Evolutionary conservation across 257 asterid genomes (phyloP), one percentile per base, ranked within the genome.

Genomic region (Salvia miltiorrhiza): DNA sequence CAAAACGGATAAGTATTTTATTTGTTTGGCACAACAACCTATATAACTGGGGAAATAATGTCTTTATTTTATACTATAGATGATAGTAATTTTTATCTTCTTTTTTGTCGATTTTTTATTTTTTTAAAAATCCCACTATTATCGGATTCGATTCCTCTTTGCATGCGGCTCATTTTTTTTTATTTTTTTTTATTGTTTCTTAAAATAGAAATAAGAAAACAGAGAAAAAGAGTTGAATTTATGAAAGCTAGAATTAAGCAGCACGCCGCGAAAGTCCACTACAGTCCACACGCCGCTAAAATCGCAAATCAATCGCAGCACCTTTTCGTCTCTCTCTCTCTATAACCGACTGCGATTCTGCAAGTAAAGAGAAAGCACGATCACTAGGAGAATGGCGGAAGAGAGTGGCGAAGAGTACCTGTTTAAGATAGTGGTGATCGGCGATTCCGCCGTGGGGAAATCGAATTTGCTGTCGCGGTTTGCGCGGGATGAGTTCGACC

Each of bases 361-460:
- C 10, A 10, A 14, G 59, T 1, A 13, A 40, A 47, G 28, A 17
- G 47, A 23, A 21, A 9, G 17, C 55, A 5, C 0, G 24, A 3
- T 14, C 7, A 30, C 4, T 5, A 2, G 35, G 6, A 63, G n/a
- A 62, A 77, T 77, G 87, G 79, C 41, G 44, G 96, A 82, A 73
- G 89, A 79, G 71, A 83, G 60, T 30, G 86, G 90, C 10, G 93
- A 83, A 69, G 96, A 86, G 52, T 89, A 89, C 64, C 66, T 89
- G 69, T 89, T 89, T 84, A 89, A 87, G 81, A 85, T 86, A 40
- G 94, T 87, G 32, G 88, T 89, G 32, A 87, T 89, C 4, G 96
- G 96, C 10, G 96, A 89, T 48, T 89, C 93, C 3, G 96, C 96
- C 0, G 96, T 89, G n/a, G 96, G 96, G 0, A 89, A 89, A 76